A percentile compares a stretch with the other conserved stretches of the same genome.
These are phyloP conservation scores for Metschnikowia orientalis DNA, from an alignment of 805 yeast genomes.

Conservation along the genomic window DNA sequence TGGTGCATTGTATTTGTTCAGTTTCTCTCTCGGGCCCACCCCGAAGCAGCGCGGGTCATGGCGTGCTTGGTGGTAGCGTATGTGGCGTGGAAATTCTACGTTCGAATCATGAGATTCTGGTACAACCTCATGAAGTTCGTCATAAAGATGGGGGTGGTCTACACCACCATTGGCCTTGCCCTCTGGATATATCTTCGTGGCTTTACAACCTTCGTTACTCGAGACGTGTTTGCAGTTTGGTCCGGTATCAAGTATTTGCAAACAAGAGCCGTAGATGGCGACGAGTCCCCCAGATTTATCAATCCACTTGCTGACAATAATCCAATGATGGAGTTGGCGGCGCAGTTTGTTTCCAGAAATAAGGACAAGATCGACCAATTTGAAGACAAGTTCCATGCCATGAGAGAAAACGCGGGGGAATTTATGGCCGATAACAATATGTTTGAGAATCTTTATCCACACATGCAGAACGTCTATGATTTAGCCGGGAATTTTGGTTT, in stretches of 20 bases:
- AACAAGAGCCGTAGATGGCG: neutral
- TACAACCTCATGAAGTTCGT: slow-evolving; percentile 8
- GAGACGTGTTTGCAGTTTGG: slow-evolving; percentile 5
- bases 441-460: slow-evolving; percentile 3
- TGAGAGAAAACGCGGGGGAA: slow-evolving; percentile 1
- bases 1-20: too few species aligned
- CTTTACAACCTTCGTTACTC: slow-evolving; percentile 8
- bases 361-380: neutral
- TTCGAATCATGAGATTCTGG: slow-evolving; percentile 13
- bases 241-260: neutral
- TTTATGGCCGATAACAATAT: neutral
- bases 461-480: neutral
- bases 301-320: neutral
- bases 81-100: slow-evolving; percentile 8
- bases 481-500: slow-evolving; percentile 1
- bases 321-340: neutral
- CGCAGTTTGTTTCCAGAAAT: neutral
- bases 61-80: slow-evolving; percentile 8
- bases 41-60: slow-evolving; percentile 8
- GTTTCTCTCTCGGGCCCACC: too few species aligned
- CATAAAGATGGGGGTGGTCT: slow-evolving; percentile 6
- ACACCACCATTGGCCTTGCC: neutral
- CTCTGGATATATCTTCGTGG: slow-evolving; percentile 12
- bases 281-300: neutral
- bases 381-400: neutral